Conservation (phyloP, 371 early-diverging fungal species). For the Ordospora colligata region DNA sequence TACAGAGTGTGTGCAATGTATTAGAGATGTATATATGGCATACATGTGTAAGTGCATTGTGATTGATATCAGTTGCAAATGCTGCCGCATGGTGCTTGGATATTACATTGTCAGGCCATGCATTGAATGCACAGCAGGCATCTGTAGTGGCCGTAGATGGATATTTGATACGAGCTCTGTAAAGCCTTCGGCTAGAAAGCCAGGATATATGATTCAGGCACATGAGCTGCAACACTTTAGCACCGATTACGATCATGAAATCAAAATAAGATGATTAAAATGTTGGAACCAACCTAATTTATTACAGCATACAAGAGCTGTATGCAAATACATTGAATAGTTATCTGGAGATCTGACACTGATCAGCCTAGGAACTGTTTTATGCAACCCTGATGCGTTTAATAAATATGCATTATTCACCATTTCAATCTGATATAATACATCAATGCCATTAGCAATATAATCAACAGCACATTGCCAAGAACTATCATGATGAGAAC, state of each 20-base stretch:
- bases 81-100: constrained; percentile 75
- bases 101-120: constrained; percentile 90
- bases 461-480: constrained; percentile 47
- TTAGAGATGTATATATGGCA: neutral
- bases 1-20: neutral
- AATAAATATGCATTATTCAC: no score
- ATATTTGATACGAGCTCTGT: constrained; percentile 69
- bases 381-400: neutral
- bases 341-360: neutral
- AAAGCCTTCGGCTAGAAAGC: neutral
- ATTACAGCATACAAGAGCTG: neutral
- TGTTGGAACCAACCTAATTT: neutral
- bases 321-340: neutral
- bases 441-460: constrained; percentile 34
- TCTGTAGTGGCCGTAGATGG: constrained; percentile 91
- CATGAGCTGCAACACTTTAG: no score
- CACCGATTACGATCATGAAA: neutral
- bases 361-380: neutral
- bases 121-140: constrained; percentile 71
- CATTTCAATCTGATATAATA: neutral
- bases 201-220: neutral
- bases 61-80: neutral
- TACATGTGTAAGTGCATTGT: constrained; percentile 27
- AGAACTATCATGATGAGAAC: constrained; percentile 55
- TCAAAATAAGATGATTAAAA: neutral